Evolutionary conservation across 2,329 filamentous ascomycete species (phyloP).

Genomic region (Fusarium nodosum): DNA sequence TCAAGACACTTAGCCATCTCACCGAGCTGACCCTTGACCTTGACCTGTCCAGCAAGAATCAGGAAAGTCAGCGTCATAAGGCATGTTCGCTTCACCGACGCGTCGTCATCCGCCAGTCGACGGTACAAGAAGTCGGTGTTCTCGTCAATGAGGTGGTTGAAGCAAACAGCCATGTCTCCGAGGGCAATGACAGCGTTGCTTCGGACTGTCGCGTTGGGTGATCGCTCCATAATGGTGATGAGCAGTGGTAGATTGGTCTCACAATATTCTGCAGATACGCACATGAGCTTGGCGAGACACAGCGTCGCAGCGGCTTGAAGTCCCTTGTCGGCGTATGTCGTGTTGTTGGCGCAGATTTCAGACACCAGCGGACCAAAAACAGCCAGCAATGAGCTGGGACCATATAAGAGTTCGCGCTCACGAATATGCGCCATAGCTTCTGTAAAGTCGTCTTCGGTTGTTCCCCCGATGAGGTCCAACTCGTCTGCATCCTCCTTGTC

Average conservation of each 20-base stretch:
- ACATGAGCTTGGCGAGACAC: conserved; percentile 98
- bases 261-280: conserved; percentile 96
- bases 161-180: conserved; percentile 99
- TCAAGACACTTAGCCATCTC: conserved; percentile 99
- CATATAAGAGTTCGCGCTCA: conserved; percentile 86
- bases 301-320: conserved; percentile 94
- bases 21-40: conserved; percentile 97
- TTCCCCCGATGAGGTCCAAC: conserved; percentile 95
- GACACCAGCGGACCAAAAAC: conserved; percentile 92
- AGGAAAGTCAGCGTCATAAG: conserved; percentile 98
- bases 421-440: conserved; percentile 88
- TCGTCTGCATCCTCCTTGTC: conserved; percentile 82
- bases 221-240: conserved; percentile 97
- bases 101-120: conserved; percentile 87
- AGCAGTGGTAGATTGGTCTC: conserved; percentile 92
- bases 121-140: conserved; percentile 99
- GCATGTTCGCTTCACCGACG: conserved; percentile 94
- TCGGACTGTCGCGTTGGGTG: conserved; percentile 89
- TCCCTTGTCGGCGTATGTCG: conserved; percentile 87
- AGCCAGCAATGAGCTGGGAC: conserved; percentile 84
- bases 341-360: conserved; percentile 96
- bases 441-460: conserved; percentile 92
- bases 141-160: conserved; percentile 99
- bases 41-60: conserved; percentile 96
- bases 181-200: conserved; percentile 97